These are phyloP conservation scores for Lodderomyces parapsilosis DNA, from an alignment of 1,139 yeast species.

Conservation along the genomic window DNA sequence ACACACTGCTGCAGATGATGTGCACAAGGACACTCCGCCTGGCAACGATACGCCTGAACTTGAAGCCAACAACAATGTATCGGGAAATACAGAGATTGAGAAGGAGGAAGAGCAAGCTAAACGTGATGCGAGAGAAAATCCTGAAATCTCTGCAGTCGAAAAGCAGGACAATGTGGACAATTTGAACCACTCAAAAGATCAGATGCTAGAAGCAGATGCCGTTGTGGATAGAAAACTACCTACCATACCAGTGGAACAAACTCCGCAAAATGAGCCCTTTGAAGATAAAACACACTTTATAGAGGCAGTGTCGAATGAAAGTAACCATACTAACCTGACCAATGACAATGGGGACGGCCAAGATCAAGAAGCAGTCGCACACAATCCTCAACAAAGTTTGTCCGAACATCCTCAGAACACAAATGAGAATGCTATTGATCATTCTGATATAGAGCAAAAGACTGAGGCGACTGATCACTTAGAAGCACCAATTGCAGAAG, in stretches of 20 bases:
- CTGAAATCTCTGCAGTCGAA: neutral
- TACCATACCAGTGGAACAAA: slow-evolving; percentile 2
- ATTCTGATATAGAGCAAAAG: neutral
- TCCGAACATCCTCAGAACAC: too few relatives aligned
- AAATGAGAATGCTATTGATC: too few relatives aligned
- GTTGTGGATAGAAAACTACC: slow-evolving; percentile 5
- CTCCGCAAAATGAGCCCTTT: slow-evolving; percentile 1
- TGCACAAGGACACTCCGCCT: neutral
- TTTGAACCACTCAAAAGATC: slow-evolving; percentile 2
- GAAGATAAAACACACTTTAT: slow-evolving; percentile 9
- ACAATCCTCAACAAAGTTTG: too few relatives aligned
- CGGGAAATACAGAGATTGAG: neutral
- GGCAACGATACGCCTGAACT: neutral
- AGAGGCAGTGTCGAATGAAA: slow-evolving; percentile 4
- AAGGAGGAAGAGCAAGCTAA: slow-evolving; percentile 1
- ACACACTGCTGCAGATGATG: slow-evolving; percentile 2
- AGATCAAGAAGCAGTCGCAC: slow-evolving; percentile 26
- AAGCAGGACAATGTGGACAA: slow-evolving; percentile 3
- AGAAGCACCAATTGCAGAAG: too few relatives aligned
- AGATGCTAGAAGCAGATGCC: slow-evolving; percentile 8
- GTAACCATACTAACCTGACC: slow-evolving; percentile 13
- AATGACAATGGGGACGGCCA: slow-evolving; percentile 27
- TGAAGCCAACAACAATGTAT: neutral
- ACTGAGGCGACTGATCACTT: neutral
- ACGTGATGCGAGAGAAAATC: neutral